Base-by-base conservation (phyloP, 164 flowering plant species). In the Vitis riparia region DNA sequence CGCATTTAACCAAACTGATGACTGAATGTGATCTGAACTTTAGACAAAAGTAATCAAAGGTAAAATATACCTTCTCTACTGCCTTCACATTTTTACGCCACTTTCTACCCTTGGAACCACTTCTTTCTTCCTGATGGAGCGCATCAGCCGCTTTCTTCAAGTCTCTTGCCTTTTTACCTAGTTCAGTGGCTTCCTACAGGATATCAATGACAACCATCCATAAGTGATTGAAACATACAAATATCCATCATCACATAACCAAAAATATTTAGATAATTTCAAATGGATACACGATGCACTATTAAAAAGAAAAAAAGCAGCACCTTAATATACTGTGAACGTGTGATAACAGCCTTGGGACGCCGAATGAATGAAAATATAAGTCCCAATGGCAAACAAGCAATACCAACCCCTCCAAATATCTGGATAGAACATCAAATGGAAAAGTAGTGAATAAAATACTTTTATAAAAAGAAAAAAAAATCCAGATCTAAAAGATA, bases 241-340 rank as follows among this genome's bases (percentile, higher is more conserved):
- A 59, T 49, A 50, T 30, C 12, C 44, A 55, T 61, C 15, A 13
- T 12, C 49, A 8, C 58, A 27, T 17, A 59, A 50, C 58, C 1
- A 60, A 69, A 65, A n/a, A n/a, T 58, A 51, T 11, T 6, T n/a
- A 13, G 1, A n/a, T 57, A 62, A 51, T 66, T 47, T 51, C 5
- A 15, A 29, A 37, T 17, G 58, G 11, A 11, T 6, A 9, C 47
- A 30, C 8, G 13, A n/a, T 6, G 30, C 11, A 55, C 27, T 13
- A 30, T 49, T 23, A 11, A 6, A 6, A 6, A 37, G 7, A 37
- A 37, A 56, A 29, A 11, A 66, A 51, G 14, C 61, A 52, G 71
- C 75, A 95, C 99, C 98, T 95, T 95, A 70, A 95, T 92, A 68
- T 92, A 95, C 82, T 95, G 99, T 51, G 99, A 95, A 17, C 98